A percentile compares a stretch with the other conserved stretches of the same genome.
Evolutionary conservation across 2,329 filamentous ascomycete species (phyloP).

Genomic region (Verticillium longisporum): DNA sequence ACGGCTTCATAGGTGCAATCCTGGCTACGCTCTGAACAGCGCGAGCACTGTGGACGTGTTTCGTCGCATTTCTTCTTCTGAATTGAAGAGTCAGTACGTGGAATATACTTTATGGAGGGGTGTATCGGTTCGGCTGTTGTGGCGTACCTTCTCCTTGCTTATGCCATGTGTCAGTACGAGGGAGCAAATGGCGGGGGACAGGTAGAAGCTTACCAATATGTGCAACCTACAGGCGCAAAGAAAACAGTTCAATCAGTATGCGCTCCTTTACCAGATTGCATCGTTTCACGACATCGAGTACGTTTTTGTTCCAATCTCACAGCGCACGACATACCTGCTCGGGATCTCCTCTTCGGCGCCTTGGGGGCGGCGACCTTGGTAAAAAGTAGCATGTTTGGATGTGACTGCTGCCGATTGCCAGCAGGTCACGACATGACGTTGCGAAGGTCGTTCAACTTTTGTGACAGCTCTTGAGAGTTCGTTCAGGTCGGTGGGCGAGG

Average conservation of each 20-base stretch:
- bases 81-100: neutral
- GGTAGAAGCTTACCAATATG: constrained; percentile 38
- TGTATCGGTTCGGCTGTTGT: neutral
- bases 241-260: constrained; percentile 16
- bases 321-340: constrained; percentile 42
- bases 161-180: constrained; percentile 3
- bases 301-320: neutral
- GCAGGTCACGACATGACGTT: neutral
- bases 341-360: constrained; percentile 51
- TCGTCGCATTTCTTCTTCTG: constrained; percentile 56
- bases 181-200: neutral
- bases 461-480: neutral
- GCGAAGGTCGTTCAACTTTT: neutral
- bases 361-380: constrained; percentile 52
- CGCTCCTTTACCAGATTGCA: constrained; percentile 1
- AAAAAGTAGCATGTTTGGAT: constrained; percentile 46
- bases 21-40: constrained; percentile 41
- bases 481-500: neutral
- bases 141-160: constrained; percentile 47
- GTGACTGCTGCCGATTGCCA: neutral
- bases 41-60: constrained; percentile 40
- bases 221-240: constrained; percentile 33
- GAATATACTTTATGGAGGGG: neutral
- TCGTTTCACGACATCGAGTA: neutral
- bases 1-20: constrained; percentile 45